phyloP scores from a whole-genome alignment of 768 basidiomycete genomes.

The Suillus subluteus region DNA sequence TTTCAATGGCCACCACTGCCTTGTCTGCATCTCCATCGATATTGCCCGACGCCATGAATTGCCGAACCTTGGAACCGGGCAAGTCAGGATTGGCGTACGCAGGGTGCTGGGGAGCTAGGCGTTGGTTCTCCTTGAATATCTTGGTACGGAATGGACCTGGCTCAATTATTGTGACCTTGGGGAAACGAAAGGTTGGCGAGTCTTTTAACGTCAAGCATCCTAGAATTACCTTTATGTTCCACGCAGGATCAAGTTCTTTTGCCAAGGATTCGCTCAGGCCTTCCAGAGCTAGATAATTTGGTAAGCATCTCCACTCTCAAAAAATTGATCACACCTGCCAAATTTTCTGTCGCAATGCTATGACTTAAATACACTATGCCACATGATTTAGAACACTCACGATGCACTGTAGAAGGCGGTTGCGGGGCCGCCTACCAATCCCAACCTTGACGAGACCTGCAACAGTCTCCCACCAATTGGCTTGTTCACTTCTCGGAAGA shows the following conservation, averaged over 20 bases:
- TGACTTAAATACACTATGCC: background rate
- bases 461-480: constrained; percentile 43
- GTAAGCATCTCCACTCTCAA: background rate
- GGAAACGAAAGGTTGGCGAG: background rate
- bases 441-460: constrained; percentile 40
- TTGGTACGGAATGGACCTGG: constrained; percentile 18
- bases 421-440: constrained; percentile 24
- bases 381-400: constrained; percentile 19
- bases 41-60: background rate
- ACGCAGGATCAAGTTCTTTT: constrained; percentile 41
- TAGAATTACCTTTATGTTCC: constrained; percentile 45
- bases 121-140: constrained; percentile 12
- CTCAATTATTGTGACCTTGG: constrained; percentile 16
- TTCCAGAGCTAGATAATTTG: constrained; percentile 30
- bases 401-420: constrained; percentile 31
- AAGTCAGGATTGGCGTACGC: constrained; percentile 12
- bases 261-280: constrained; percentile 38
- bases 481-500: constrained; percentile 42
- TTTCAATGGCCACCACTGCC: constrained; percentile 12
- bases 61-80: constrained; percentile 8
- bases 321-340: background rate
- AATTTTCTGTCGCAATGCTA: constrained; percentile 7
- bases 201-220: background rate
- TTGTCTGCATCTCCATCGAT: constrained; percentile 16
- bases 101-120: constrained; percentile 4